Evolutionary conservation across 2,329 filamentous ascomycete genomes (phyloP).

Genomic region (Colletotrichum scovillei): DNA sequence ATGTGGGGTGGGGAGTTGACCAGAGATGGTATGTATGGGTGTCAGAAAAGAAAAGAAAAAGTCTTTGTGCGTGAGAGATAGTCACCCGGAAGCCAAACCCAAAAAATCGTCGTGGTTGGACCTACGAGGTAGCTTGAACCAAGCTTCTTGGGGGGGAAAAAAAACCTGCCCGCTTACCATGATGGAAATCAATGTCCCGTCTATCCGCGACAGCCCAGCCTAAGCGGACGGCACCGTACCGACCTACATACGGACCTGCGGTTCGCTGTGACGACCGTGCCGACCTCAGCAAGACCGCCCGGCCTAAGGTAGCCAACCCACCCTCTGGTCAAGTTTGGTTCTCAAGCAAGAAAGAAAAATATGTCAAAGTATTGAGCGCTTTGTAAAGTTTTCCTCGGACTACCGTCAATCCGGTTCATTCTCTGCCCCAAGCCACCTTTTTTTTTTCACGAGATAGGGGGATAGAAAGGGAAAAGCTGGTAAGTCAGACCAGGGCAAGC

Average conservation of each 20-base stretch:
- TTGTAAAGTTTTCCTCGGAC: not conserved
- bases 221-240: not conserved
- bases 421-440: not conserved
- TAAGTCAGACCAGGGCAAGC: not conserved
- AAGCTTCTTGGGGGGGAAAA: not conserved
- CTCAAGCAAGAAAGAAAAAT: not conserved
- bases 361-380: not conserved
- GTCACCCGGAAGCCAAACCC: not conserved
- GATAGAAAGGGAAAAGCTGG: not conserved
- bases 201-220: constrained; percentile 12
- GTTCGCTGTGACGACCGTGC: not conserved
- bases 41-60: not conserved
- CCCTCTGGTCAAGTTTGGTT: not conserved
- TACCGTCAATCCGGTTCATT: not conserved
- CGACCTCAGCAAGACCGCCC: not conserved
- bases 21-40: not conserved
- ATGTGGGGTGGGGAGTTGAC: constrained; percentile 1
- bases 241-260: no score
- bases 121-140: not conserved
- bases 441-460: no score
- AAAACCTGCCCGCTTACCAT: not conserved
- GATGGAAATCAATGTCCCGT: not conserved
- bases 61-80: not conserved
- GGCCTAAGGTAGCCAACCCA: not conserved
- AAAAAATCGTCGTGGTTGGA: not conserved